These are phyloP conservation scores for Talaromyces liani DNA, from an alignment of 495 filamentous ascomycete genomes.

Conservation along the genomic window DNA sequence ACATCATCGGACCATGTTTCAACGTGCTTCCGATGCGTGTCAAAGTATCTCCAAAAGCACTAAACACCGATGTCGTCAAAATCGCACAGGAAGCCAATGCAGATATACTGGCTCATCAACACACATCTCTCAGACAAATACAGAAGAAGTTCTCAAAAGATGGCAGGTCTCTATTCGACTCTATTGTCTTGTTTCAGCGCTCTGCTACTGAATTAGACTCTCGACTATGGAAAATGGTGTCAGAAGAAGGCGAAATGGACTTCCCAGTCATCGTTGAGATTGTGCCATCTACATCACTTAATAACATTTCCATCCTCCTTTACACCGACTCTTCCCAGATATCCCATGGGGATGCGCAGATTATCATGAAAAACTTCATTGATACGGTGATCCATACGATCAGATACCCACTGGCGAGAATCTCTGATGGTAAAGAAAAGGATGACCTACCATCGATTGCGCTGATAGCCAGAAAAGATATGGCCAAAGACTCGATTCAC, in stretches of 20 bases:
- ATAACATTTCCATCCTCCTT: slow-evolving; percentile 25
- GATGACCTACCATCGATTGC: background rate
- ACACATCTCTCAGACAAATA: slow-evolving; percentile 59
- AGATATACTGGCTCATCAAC: slow-evolving; percentile 53
- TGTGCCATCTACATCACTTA: slow-evolving; percentile 39
- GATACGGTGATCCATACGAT: slow-evolving; percentile 33
- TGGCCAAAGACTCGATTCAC: background rate
- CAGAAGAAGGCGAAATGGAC: slow-evolving; percentile 71
- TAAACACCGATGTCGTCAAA: slow-evolving; percentile 44
- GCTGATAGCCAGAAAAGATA: background rate
- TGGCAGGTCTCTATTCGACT: slow-evolving; percentile 58
- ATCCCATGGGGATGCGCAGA: slow-evolving; percentile 23
- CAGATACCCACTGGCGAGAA: slow-evolving; percentile 26
- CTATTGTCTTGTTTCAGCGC: slow-evolving; percentile 66
- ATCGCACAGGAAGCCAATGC: slow-evolving; percentile 50
- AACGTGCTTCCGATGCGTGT: slow-evolving; percentile 71
- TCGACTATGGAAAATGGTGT: slow-evolving; percentile 54
- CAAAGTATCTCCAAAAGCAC: slow-evolving; percentile 29
- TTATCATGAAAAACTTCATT: slow-evolving; percentile 43
- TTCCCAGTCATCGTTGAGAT: slow-evolving; percentile 65
- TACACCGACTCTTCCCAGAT: slow-evolving; percentile 31
- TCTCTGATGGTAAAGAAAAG: slow-evolving; percentile 14
- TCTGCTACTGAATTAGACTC: slow-evolving; percentile 40
- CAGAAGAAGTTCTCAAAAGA: slow-evolving; percentile 32
- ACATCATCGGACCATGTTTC: slow-evolving; percentile 74